Evolutionary conservation across 1,139 yeast species (phyloP), one percentile per base, ranked within the genome.

Genomic region (Petasospora rhodanensis): DNA sequence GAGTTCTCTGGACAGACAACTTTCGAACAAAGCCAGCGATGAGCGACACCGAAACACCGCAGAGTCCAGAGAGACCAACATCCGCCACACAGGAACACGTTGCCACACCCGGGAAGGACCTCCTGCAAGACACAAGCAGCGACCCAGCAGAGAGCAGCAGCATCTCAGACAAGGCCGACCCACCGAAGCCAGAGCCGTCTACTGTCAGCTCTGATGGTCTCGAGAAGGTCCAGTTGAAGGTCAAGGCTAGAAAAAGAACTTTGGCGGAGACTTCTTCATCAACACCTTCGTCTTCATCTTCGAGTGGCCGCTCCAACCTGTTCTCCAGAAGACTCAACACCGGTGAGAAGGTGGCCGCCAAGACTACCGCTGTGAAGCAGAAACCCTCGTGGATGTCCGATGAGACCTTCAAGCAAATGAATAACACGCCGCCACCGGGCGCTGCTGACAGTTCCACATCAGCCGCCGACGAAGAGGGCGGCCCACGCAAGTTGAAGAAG

Each of bases 321-420:
- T 18, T 32, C 22, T 29, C 33, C 9, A 35, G 32, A 26, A 21
- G 34, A 20, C 15, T 19, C n/a, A n/a, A n/a, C n/a, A n/a, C n/a
- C n/a, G n/a, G n/a, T n/a, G n/a, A n/a, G n/a, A n/a, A n/a, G n/a
- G n/a, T n/a, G n/a, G n/a, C n/a, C n/a, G n/a, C n/a, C n/a, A 25
- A 11, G 13, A 29, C 22, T 7, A 24, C 30, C 31, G 16, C 41
- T 21, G 14, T 24, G 13, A 18, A n/a, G n/a, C n/a, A n/a, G n/a
- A 42, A 38, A 22, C 46, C 46, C n/a, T 30, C 48, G 8, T 59
- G 66, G 65, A 58, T 61, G 63, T 51, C 61, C 19, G 58, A 59
- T 26, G 64, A 54, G 34, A 61, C 56, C 32, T 54, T 56, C 36
- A 57, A 54, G 29, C 48, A 47, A 31, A 55, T 53, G 25, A 52